Evolutionary conservation across 768 basidiomycete genomes (phyloP), one percentile per base, ranked within the genome.

Genomic region (Mycena rebaudengoi): DNA sequence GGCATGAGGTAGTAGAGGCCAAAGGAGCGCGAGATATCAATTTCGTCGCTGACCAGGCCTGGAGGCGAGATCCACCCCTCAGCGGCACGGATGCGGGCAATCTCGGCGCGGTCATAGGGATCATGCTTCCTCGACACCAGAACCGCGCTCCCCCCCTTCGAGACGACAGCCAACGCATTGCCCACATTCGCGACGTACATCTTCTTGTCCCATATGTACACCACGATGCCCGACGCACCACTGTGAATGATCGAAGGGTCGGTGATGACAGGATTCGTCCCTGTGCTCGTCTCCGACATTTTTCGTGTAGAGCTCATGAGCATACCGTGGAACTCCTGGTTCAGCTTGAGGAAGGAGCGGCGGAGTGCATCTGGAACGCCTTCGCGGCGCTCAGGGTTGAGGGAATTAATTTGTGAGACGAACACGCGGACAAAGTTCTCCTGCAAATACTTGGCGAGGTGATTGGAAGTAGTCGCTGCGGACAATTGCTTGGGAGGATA

Each of bases 11-110:
- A 89, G 80, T 89, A 98, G 78, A 91, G 95, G 0, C 98, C 98
- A 76, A 99, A 98, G 0, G 94, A 91, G 48, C 96, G 85, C n/a
- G 96, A 96, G 4, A 94, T 86, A 67, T 95, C 92, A 66, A 93
- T 86, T 70, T 96, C 92, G 71, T 97, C 95, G 76, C 96, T 97
- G 63, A 99, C 90, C 45, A 91, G 81, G 4, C 97, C 97, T 48
- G 90, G 87, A 12, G 94, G 92, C 2, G 95, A 95, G 54, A 99
- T 89, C 91, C 94, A 99, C 2, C 95, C 97, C 71, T 98, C 97
- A 8, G 95, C 94, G 1, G 86, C 80, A 26, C 97, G 88, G 62
- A 99, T 98, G n/a, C 96, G 85, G 14, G 82, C 83, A 8, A 91
- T 94, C 78, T 99, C 98, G 7, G 80, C 77, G 16, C 90, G 85